Evolutionary conservation across 208 protist genomes (phyloP), one percentile per base, ranked within the genome.

Genomic region (Wallacemonas sp.): DNA sequence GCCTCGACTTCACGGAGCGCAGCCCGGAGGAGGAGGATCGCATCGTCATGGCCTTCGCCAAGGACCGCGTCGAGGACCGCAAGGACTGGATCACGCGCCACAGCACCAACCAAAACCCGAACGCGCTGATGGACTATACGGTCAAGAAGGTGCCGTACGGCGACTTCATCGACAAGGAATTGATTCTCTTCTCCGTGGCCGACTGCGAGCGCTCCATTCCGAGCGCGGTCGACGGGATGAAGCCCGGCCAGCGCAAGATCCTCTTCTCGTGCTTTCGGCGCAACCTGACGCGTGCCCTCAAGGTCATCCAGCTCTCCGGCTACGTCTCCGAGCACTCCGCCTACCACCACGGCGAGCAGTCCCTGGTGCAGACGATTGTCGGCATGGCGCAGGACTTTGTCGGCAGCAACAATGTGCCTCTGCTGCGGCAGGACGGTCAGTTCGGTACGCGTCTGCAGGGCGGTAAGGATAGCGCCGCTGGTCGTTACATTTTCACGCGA

Each of bases 281-380:
- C 48, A 99, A 99, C 49, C 81, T 99, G 2, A 96, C 77, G 46
- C 84, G 93, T n/a, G 98, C 99, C 11, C 96, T 99, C 67, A 99
- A 99, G 81, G 99, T 99, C 12, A 97, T 98, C 8, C 99, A 99
- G 92, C 91, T 99, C 5, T 84, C 97, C 44, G 99, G 99, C 65
- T 99, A 99, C 83, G 98, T 99, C n/a, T 89, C 98, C 44, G 98
- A 99, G 84, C 94, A 99, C 65, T 96, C 96, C 5, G 98, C 99
- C 10, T 99, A 99, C 91, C 99, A 99, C 79, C 99, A 99, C 80
- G 99, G 99, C 42, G 99, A 99, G 82, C 70, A 84, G 61, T 96
- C 86, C 3, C 89, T 99, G 1, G 84, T 89, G n/a, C 79, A 91
- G 52, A 99, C 99, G 10, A 99, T 99, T 55, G 89, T 99, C 4